phyloP scores from a whole-genome alignment of 768 basidiomycete species.

The Agrocybe pediades region DNA sequence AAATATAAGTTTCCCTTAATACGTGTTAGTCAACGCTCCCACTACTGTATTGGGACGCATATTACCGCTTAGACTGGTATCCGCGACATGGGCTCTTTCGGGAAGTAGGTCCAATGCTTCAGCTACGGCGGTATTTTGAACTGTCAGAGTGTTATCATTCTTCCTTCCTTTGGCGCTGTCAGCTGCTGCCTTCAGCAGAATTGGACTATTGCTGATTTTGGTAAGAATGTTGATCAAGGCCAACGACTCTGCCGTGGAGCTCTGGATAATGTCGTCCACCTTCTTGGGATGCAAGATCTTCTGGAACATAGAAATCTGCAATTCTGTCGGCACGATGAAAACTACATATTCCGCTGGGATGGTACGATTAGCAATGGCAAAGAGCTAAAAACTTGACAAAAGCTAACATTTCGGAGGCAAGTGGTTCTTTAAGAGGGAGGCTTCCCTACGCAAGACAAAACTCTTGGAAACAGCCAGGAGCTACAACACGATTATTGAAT shows the following conservation, averaged over 20 bases:
- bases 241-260: slow-evolving; percentile 75
- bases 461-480: slow-evolving; percentile 74
- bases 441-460: slow-evolving; percentile 90
- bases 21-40: neutral
- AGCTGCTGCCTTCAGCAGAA: slow-evolving; percentile 78
- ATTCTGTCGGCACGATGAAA: slow-evolving; percentile 85
- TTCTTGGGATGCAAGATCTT: slow-evolving; percentile 74
- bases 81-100: slow-evolving; percentile 58
- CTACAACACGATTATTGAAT: slow-evolving; percentile 34
- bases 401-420: slow-evolving; percentile 88
- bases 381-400: neutral
- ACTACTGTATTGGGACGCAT: neutral
- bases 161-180: slow-evolving; percentile 56
- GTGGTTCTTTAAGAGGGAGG: slow-evolving; percentile 76
- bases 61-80: slow-evolving; percentile 81
- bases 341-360: slow-evolving; percentile 92
- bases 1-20: slow-evolving; percentile 71
- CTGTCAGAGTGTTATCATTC: slow-evolving; percentile 24
- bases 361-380: neutral
- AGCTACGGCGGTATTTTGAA: slow-evolving; percentile 50
- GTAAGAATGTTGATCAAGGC: slow-evolving; percentile 79
- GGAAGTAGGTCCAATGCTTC: slow-evolving; percentile 70
- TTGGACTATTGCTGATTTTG: slow-evolving; percentile 93
- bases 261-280: slow-evolving; percentile 67
- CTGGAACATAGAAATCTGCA: slow-evolving; percentile 80